Evolutionary conservation across 345 rosid genomes (phyloP), one percentile per base, ranked within the genome.

Genomic region (Populus davidiana): DNA sequence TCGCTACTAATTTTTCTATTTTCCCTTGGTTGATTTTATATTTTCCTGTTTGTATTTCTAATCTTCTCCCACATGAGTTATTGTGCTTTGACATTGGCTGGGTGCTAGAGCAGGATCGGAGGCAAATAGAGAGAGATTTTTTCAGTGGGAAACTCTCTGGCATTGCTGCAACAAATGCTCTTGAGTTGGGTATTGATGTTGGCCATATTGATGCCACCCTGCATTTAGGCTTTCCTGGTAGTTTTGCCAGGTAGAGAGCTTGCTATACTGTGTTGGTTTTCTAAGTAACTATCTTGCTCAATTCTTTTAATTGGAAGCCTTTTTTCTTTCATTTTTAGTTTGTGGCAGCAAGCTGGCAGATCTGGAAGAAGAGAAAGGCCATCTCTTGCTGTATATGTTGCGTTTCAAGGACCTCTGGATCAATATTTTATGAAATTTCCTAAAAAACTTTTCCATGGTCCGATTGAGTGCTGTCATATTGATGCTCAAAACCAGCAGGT

Each of bases 281-380:
- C 35, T 33, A 33, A 66, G 6, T 61, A 21, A 56, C 50, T 65
- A 66, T 69, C 38, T 78, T 52, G 54, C 67, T 78, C 77, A 77
- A 56, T 78, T 31, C 54, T 72, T 49, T 82, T 23, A 77, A 70
- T 72, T 20, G 78, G 65, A 31, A 31, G 54, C 75, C 35, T 33
- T 65, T 23, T 63, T 77, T 76, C 33, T 82, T 81, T 77, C 83
- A 72, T 70, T 50, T 78, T 70, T 83, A 95, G 98, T 87, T 86
- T 95, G 77, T 92, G 97, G 98, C 99, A 95, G 83, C 99, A 95
- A 86, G 97, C 98, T 21, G 99, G 99, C 75, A 87, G 98, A 84
- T 93, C 99, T 78, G 99, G 99, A 72, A 87, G 98, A 83, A 90
- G 99, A 81, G 96, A 87, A 75, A 92, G 81, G 84, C 81, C 91